Evolutionary conservation across 306 rosid species (phyloP).

Genomic region (Comarum palustre): DNA sequence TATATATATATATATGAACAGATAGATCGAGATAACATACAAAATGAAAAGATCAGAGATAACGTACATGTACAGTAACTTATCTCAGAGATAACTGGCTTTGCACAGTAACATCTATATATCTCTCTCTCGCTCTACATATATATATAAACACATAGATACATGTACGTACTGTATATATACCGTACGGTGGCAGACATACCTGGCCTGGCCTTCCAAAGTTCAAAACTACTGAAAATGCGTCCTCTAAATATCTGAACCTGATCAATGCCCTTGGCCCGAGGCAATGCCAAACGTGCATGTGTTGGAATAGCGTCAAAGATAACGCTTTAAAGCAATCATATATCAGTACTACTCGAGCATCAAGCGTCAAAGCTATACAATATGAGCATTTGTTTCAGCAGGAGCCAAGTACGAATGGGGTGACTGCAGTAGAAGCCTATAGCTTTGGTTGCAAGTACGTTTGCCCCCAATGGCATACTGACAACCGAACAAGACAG

Average conservation of each 20-base stretch:
- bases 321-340: neutral
- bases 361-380: neutral
- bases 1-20: neutral
- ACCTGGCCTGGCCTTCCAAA: neutral
- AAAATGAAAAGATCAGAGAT: neutral
- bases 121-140: too few species aligned
- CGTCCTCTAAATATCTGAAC: neutral
- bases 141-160: too few species aligned
- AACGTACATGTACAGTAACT: too few species aligned
- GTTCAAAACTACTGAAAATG: neutral
- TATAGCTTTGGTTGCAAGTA: neutral
- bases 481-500: conserved; percentile 8
- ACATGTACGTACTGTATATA: too few species aligned
- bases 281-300: neutral
- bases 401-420: neutral
- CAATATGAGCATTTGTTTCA: neutral
- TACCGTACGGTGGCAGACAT: neutral
- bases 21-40: neutral
- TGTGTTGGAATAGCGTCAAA: conserved; percentile 7
- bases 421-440: neutral
- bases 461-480: neutral
- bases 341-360: neutral
- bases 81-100: too few species aligned
- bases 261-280: neutral
- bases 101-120: too few species aligned